Percentiles rank a stretch among this genome's conserved stretches.
Conservation (phyloP, 108 stramenopile genomes). For the Cylindrotheca closterium region DNA sequence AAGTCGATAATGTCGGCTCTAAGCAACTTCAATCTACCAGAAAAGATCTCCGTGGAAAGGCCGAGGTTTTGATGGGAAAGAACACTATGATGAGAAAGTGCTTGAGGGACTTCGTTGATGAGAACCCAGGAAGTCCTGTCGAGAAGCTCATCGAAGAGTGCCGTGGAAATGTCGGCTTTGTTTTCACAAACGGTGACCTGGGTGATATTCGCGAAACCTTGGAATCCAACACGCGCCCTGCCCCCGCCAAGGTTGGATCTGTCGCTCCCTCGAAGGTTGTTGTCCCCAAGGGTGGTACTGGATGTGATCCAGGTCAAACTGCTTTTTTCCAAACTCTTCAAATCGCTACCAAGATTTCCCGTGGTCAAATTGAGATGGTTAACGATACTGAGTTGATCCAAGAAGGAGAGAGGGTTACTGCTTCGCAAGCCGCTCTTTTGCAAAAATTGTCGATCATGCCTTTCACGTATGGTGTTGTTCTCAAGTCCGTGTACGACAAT, state of each 20-base stretch:
- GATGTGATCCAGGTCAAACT: slow-evolving; percentile 99
- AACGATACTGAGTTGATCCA: slow-evolving; percentile 91
- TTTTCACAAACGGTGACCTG: slow-evolving; percentile 98
- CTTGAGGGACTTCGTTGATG: slow-evolving; percentile 86
- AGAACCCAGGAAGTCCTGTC: slow-evolving; percentile 91
- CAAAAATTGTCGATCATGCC: slow-evolving; percentile 97
- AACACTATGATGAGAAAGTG: slow-evolving; percentile 99
- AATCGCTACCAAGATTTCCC: slow-evolving; percentile 98
- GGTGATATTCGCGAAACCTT: slow-evolving; percentile 81
- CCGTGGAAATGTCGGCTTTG: slow-evolving; percentile 98
- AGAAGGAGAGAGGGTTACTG: slow-evolving; percentile 92
- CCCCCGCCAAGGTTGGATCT: slow-evolving; percentile 96
- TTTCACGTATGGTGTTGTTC: slow-evolving; percentile 96
- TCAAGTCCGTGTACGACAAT: slow-evolving; percentile 92
- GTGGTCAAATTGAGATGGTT: slow-evolving; percentile 98
- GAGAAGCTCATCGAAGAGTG: slow-evolving; percentile 70
- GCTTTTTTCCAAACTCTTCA: slow-evolving; percentile 99
- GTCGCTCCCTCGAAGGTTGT: slow-evolving; percentile 92
- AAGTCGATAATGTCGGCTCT: slow-evolving; percentile 98
- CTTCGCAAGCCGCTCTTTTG: slow-evolving; percentile 91
- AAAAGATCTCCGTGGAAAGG: slow-evolving; percentile 88
- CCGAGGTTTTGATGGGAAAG: slow-evolving; percentile 98
- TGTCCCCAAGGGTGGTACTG: slow-evolving; percentile 97
- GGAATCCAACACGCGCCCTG: slow-evolving; percentile 92
- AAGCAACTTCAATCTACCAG: slow-evolving; percentile 96